These are phyloP conservation scores for Rasamsonia emersonii DNA, from an alignment of 2,329 filamentous ascomycete species.

Conservation along the genomic window DNA sequence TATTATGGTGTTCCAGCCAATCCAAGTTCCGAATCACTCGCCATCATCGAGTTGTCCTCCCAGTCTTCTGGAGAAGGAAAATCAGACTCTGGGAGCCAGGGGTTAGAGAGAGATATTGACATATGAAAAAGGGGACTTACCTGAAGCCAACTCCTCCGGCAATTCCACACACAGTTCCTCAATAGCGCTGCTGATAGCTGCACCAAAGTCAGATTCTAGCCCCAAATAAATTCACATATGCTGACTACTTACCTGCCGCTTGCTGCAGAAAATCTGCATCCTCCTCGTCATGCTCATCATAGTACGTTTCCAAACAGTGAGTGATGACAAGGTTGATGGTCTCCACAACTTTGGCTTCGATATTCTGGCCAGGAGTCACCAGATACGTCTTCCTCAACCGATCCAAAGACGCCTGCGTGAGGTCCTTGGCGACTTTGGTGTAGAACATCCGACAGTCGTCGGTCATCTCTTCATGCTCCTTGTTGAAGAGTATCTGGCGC, in stretches of 20 bases:
- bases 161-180: conserved; percentile 29
- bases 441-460: conserved; percentile 21
- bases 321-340: conserved; percentile 28
- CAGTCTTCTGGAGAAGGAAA: conserved; percentile 32
- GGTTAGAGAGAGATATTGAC: conserved; percentile 16
- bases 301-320: conserved; percentile 32
- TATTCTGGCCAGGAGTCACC: conserved; percentile 14
- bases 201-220: conserved; percentile 5
- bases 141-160: conserved; percentile 32
- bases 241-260: conserved; percentile 24
- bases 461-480: conserved; percentile 19
- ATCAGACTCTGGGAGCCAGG: conserved; percentile 27
- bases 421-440: conserved; percentile 21
- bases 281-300: conserved; percentile 24
- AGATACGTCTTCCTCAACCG: conserved; percentile 25
- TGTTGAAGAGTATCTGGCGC: conserved; percentile 34
- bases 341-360: conserved; percentile 29
- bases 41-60: conserved; percentile 33
- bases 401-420: conserved; percentile 24
- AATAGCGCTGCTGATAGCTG: conserved; percentile 24
- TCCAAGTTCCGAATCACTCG: conserved; percentile 34
- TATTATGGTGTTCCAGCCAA: conserved; percentile 28
- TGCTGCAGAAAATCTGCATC: conserved; percentile 25
- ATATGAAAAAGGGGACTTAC: conserved; percentile 20
- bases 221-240: neutral